phyloP scores from a whole-genome alignment of 1,284 basidiomycete species.

The Moniliella sp. region DNA sequence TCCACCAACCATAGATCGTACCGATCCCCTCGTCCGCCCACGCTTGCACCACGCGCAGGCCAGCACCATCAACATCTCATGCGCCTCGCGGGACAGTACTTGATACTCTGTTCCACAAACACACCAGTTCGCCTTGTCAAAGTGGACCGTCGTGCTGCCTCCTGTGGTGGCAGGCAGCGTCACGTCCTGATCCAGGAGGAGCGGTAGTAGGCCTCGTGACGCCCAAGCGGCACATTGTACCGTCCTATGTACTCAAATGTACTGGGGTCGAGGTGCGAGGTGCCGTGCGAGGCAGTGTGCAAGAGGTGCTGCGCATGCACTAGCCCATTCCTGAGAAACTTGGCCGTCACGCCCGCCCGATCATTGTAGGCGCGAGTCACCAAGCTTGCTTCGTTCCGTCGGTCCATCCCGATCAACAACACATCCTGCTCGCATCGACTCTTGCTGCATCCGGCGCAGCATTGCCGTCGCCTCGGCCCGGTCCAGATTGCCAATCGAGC shows the following conservation, averaged over 20 bases:
- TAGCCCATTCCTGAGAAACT: conserved; percentile 79
- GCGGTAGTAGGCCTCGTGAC: conserved; percentile 66
- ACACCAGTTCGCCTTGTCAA: conserved; percentile 49
- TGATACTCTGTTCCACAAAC: conserved; percentile 70
- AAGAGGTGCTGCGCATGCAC: conserved; percentile 39
- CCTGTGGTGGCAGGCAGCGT: no score
- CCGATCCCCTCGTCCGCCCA: conserved; percentile 53
- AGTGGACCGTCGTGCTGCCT: conserved; percentile 3
- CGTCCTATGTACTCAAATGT: conserved; percentile 66
- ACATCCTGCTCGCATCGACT: conserved; percentile 45
- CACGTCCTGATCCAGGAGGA: no score
- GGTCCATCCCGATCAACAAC: conserved; percentile 58
- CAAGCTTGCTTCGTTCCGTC: conserved; percentile 46
- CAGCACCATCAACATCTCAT: conserved; percentile 48
- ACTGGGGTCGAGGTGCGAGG: conserved; percentile 39
- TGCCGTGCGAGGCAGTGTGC: no score
- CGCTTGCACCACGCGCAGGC: conserved; percentile 61
- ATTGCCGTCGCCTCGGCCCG: conserved; percentile 53
- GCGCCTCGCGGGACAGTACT: conserved; percentile 64
- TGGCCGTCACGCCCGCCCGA: conserved; percentile 46
- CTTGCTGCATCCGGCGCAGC: conserved; percentile 48
- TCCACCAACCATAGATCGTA: conserved; percentile 82
- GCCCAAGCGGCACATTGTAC: conserved; percentile 53
- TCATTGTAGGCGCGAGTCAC: conserved; percentile 47
- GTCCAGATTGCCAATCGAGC: conserved; percentile 76